Base-by-base conservation (phyloP, 2,329 filamentous ascomycete genomes). In the Metarhizium brunneum region DNA sequence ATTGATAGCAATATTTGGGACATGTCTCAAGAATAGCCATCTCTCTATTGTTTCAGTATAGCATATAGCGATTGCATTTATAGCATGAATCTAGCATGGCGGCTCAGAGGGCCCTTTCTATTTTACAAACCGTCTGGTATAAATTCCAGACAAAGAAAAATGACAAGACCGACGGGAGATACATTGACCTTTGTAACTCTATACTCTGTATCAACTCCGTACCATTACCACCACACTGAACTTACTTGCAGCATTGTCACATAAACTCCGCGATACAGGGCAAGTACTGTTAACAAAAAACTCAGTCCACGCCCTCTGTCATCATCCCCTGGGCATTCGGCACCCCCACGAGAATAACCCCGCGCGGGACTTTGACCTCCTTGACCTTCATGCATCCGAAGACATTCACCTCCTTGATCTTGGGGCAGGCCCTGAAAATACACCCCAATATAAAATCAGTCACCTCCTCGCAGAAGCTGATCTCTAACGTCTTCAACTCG, bases 401-500 rank as follows among this genome's bases (percentile, higher is more conserved):
- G 0, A 85, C 80, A 50, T 82, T 83, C 50, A 86, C 67, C 62
- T 80, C 77, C 59, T 75, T 76, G 56, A 86, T 68, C 38, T 74
- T 79, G 0, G 85, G 85, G 59, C 86, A 88, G 52, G 75, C 73
- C 20, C 79, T 75, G 70, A 88, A 88, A 56, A 88, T 81, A 56
- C 73, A 76, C 0, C 81, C 82, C 3, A 88, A 73, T 1, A 88
- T 72, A 53, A 81, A 78, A 61, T 88, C 86, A 18, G 83, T 84
- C 5, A 88, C 80, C 35, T 81, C 73, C 55, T 84, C 82, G 61
- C 84, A 87, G 68, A 95, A 95, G 54, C 86, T 88, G 47, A 94
- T 75, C 66, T 95, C 90, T 47, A 96, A 74, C 56, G 87, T 81
- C 58, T 76, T 74, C 38, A 97, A 76, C 11, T 83, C 75, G 0